Percentiles rank a stretch among this genome's conserved stretches.
Evolutionary conservation across 2,329 filamentous ascomycete species (phyloP).

Genomic region (Madurella fahalii): DNA sequence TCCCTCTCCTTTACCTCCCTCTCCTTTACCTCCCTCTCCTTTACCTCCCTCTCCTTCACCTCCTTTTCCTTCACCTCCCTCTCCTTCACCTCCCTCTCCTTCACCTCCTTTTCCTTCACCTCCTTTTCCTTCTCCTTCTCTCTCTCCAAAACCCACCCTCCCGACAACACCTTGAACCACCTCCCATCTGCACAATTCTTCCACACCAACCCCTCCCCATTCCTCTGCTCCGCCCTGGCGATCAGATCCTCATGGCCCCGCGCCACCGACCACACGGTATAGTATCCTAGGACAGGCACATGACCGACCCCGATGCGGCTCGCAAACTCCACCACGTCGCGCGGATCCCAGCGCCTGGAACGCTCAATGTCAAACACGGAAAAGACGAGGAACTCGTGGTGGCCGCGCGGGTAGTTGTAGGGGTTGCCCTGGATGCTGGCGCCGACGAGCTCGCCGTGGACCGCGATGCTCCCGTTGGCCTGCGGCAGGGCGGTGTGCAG

Average conservation of each 20-base stretch:
- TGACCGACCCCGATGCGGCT: slow-evolving; percentile 30
- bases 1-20: not conserved
- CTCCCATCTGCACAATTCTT: slow-evolving; percentile 25
- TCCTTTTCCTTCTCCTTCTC: slow-evolving; percentile 8
- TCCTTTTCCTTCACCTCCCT: no score
- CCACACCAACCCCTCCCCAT: slow-evolving; percentile 29
- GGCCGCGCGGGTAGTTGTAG: slow-evolving; percentile 23
- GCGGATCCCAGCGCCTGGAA: slow-evolving; percentile 28
- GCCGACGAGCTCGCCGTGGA: slow-evolving; percentile 35
- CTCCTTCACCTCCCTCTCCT: not conserved
- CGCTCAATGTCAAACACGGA: slow-evolving; percentile 32
- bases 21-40: not conserved
- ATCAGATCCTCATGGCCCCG: slow-evolving; percentile 20
- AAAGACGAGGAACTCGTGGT: slow-evolving; percentile 34
- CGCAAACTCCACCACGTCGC: slow-evolving; percentile 28
- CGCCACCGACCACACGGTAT: slow-evolving; percentile 22
- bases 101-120: not conserved
- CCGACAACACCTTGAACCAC: slow-evolving; percentile 29
- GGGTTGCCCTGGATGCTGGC: slow-evolving; percentile 28
- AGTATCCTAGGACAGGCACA: slow-evolving; percentile 30
- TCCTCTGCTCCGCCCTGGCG: slow-evolving; percentile 19
- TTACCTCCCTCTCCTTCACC: no score
- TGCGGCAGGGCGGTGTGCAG: slow-evolving; percentile 24
- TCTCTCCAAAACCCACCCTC: slow-evolving; percentile 21
- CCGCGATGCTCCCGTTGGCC: slow-evolving; percentile 24